Evolutionary conservation across 2,329 filamentous ascomycete genomes (phyloP).

Genomic region (Fusarium odoratissimum): DNA sequence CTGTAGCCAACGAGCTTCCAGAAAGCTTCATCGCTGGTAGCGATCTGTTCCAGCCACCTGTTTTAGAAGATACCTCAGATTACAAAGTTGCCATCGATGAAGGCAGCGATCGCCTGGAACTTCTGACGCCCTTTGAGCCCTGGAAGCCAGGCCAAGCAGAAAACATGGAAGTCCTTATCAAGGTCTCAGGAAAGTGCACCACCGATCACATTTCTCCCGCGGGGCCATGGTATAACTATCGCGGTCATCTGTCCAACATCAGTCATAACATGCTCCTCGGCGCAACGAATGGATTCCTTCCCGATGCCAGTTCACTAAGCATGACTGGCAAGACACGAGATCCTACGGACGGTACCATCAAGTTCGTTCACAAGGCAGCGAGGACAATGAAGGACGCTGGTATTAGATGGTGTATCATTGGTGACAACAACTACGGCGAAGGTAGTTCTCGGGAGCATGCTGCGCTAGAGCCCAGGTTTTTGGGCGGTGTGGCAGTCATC

Average conservation of each 20-base stretch:
- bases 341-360: slow-evolving; percentile 74
- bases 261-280: slow-evolving; percentile 96
- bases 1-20: neutral
- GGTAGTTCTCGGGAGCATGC: slow-evolving; percentile 89
- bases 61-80: neutral
- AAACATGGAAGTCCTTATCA: slow-evolving; percentile 75
- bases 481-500: slow-evolving; percentile 85
- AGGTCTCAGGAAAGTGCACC: slow-evolving; percentile 95
- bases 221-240: slow-evolving; percentile 97
- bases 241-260: slow-evolving; percentile 98
- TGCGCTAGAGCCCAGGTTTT: slow-evolving; percentile 84
- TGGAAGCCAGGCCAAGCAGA: slow-evolving; percentile 69
- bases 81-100: slow-evolving; percentile 32
- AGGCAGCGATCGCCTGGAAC: slow-evolving; percentile 47
- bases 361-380: neutral
- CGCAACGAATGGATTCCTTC: slow-evolving; percentile 74
- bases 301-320: neutral
- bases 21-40: neutral
- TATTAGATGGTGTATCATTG: neutral
- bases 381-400: neutral
- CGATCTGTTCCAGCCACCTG: neutral
- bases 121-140: slow-evolving; percentile 39
- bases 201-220: slow-evolving; percentile 98
- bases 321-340: neutral
- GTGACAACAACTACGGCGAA: slow-evolving; percentile 77